Evolutionary conservation across 352 stramenopile genomes (phyloP).

Genomic region (Phytophthora sp.): DNA sequence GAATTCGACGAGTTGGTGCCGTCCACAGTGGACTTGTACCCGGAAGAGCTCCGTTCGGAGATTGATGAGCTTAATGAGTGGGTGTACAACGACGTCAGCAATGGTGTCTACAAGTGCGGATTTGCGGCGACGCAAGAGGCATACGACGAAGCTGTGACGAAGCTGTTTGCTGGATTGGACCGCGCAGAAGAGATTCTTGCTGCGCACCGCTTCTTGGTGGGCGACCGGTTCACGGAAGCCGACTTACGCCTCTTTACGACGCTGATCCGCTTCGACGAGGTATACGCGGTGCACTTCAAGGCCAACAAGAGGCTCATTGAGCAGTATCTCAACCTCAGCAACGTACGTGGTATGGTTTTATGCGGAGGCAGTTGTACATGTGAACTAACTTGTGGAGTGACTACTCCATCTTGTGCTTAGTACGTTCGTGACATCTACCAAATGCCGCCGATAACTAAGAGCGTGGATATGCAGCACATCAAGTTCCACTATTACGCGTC

Average conservation of each 20-base stretch:
- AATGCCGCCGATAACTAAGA: conserved; percentile 42
- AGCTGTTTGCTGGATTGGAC: conserved; percentile 87
- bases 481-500: conserved; percentile 61
- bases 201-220: conserved; percentile 75
- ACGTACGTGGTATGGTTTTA: conserved; percentile 29
- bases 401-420: conserved; percentile 22
- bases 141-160: conserved; percentile 91
- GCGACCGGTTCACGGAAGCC: conserved; percentile 72
- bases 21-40: conserved; percentile 88
- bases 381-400: neutral
- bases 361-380: neutral
- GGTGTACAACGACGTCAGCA: conserved; percentile 93
- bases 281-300: conserved; percentile 88
- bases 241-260: conserved; percentile 94
- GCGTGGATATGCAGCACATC: conserved; percentile 54
- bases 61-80: conserved; percentile 91
- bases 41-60: conserved; percentile 67
- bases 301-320: conserved; percentile 84
- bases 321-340: conserved; percentile 87
- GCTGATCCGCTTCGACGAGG: conserved; percentile 94
- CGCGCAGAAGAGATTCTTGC: conserved; percentile 76
- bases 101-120: conserved; percentile 88
- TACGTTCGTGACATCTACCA: conserved; percentile 62
- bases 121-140: conserved; percentile 65
- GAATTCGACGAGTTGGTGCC: conserved; percentile 88